phyloP scores from a whole-genome alignment of 305 asterid species.

The Fraxinus velutina region DNA sequence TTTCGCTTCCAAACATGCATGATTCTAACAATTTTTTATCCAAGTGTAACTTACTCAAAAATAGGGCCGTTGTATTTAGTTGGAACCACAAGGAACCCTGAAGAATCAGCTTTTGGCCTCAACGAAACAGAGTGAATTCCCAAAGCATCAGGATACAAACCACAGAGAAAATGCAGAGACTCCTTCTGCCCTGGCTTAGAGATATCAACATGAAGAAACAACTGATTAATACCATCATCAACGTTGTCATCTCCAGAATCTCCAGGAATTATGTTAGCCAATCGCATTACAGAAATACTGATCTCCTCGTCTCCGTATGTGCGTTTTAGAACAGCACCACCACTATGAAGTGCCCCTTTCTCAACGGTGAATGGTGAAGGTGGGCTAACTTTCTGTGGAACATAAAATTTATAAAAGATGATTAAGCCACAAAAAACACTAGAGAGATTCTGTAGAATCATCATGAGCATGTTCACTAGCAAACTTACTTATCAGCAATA shows the following conservation, averaged over 20 bases:
- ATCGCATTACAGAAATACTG: constrained; percentile 65
- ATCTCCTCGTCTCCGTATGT: constrained; percentile 71
- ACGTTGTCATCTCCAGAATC: constrained; percentile 47
- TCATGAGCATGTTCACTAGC: not conserved
- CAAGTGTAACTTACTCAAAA: constrained; percentile 66
- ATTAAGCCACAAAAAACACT: constrained; percentile 13
- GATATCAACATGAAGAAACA: constrained; percentile 74
- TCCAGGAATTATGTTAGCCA: constrained; percentile 65
- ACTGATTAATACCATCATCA: constrained; percentile 54
- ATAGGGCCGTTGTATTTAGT: constrained; percentile 67
- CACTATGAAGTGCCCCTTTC: constrained; percentile 71
- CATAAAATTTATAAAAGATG: constrained; percentile 3
- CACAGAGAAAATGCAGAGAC: constrained; percentile 82
- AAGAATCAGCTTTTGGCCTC: constrained; percentile 58
- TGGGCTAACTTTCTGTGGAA: constrained; percentile 75
- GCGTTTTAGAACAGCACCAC: constrained; percentile 73
- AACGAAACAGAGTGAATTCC: constrained; percentile 83
- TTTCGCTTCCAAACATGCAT: not conserved
- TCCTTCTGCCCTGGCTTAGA: constrained; percentile 68
- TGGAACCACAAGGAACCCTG: constrained; percentile 49
- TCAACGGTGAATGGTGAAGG: constrained; percentile 78
- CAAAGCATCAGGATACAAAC: constrained; percentile 88
- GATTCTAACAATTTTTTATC: not conserved
- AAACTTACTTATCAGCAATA: not conserved
- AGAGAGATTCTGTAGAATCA: not conserved